These are phyloP conservation scores for Domatiomyces catenatus DNA, from an alignment of 2,329 filamentous ascomycete species.

Conservation along the genomic window DNA sequence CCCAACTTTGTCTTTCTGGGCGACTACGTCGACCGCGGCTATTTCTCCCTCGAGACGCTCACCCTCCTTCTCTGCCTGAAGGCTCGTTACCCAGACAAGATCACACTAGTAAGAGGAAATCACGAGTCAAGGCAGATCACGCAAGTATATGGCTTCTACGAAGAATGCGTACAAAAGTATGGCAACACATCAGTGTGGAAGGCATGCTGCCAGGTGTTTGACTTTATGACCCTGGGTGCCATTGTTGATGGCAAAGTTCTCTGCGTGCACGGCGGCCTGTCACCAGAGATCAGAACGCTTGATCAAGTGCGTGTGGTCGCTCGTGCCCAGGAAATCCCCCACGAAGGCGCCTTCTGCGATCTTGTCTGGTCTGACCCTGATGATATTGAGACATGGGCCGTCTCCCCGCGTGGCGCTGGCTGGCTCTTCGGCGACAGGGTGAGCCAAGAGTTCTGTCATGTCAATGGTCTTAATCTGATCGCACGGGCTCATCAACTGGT, in stretches of 20 bases:
- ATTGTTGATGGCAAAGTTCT: slow-evolving; percentile 61
- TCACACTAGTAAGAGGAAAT: slow-evolving; percentile 59
- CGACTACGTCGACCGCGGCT: slow-evolving; percentile 60
- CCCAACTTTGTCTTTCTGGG: slow-evolving; percentile 60
- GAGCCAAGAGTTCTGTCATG: slow-evolving; percentile 61
- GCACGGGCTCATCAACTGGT: slow-evolving; percentile 60
- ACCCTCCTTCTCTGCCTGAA: slow-evolving; percentile 39
- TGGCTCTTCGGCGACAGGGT: slow-evolving; percentile 59
- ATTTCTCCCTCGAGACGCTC: slow-evolving; percentile 59
- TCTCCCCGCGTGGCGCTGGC: slow-evolving; percentile 51
- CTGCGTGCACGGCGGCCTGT: slow-evolving; percentile 57
- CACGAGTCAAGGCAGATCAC: slow-evolving; percentile 66
- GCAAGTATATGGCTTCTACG: slow-evolving; percentile 65
- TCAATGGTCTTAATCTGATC: slow-evolving; percentile 57
- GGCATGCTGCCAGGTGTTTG: slow-evolving; percentile 63
- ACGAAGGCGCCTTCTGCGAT: slow-evolving; percentile 64
- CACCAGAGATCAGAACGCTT: slow-evolving; percentile 57
- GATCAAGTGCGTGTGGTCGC: slow-evolving; percentile 63
- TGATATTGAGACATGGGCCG: slow-evolving; percentile 54
- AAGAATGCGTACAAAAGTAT: slow-evolving; percentile 63
- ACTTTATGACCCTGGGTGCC: slow-evolving; percentile 58
- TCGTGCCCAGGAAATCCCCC: slow-evolving; percentile 59
- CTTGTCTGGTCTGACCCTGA: slow-evolving; percentile 64
- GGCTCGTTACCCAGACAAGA: slow-evolving; percentile 50
- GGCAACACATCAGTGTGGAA: slow-evolving; percentile 67